Conservation (phyloP, 2,329 filamentous ascomycete species). For the Apiospora kogelbergensis region DNA sequence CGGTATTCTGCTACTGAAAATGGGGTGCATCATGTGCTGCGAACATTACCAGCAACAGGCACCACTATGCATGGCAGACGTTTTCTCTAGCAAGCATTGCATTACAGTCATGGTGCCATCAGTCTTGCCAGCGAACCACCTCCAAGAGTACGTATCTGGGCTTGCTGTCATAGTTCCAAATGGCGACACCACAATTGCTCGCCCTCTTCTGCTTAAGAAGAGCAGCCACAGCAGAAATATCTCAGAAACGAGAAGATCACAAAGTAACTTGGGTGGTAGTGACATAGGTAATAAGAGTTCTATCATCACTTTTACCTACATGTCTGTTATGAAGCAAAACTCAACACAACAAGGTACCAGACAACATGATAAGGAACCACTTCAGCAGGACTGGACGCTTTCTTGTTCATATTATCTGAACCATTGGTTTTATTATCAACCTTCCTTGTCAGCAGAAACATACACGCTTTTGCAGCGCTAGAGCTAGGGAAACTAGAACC, state of each 20-base stretch:
- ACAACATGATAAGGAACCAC: neutral
- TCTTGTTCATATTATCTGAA: neutral
- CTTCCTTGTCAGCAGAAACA: neutral
- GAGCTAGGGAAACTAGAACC: neutral
- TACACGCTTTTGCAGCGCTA: neutral
- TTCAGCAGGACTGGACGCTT: neutral
- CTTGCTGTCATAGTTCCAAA: neutral
- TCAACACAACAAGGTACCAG: too few species aligned
- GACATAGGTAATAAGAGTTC: neutral
- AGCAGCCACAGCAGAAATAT: neutral
- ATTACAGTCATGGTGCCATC: neutral
- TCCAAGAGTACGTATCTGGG: neutral
- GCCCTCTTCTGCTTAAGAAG: neutral
- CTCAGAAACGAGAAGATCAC: neutral
- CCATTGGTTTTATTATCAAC: neutral
- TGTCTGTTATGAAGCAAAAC: neutral
- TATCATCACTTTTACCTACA: neutral
- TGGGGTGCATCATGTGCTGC: neutral
- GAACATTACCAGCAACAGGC: neutral
- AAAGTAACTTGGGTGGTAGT: too few species aligned
- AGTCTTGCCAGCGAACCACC: too few species aligned
- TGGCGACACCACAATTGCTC: neutral
- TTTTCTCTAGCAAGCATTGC: neutral
- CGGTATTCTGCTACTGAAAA: neutral
- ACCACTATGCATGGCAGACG: neutral